Evolutionary conservation across 805 yeast genomes (phyloP), one percentile per base, ranked within the genome.

Genomic region (Grigorovia yakushimaensis): DNA sequence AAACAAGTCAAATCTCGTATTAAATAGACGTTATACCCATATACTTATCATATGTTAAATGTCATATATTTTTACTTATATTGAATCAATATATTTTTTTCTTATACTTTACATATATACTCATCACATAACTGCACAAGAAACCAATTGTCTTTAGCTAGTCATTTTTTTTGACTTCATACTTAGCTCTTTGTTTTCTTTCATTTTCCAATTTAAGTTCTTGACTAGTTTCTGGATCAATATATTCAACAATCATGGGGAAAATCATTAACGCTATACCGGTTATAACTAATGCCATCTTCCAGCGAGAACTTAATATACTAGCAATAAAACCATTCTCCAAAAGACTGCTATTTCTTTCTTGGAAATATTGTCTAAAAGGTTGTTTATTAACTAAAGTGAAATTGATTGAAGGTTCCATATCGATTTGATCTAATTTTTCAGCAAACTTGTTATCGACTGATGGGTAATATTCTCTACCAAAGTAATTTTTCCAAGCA

Each of bases 181-280:
- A 60, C 48, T 55, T 58, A 33, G 54, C 60, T 43, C 51, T 57
- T 48, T 59, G 56, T 45, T 57, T 56, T 44, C 49, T 54, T 42
- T 53, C 46, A 13, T 56, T 56, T 40, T 67, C 65, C 44, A 60
- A 64, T 37, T 61, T 64, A 47, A 70, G 55, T 10, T 59, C 51
- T 42, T 58, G 53, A 5, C 70, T 70, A 11, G 69, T 64, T 39
- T 68, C 73, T 36, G 73, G 73, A 48, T 71, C 74, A 24, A 71
- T 47, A 46, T 60, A 66, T 51, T 68, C 73, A n/a, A 70, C 37
- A 1, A 70, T 23, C 40, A 60, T 51, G 18, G 75, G 74, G 49
- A 65, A 61, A 1, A 56, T 42, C 5, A 61, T 45, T 5, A 61
- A 38, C 11, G 56, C 43, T 9, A 69, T 22, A 5, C 52, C 52